Evolutionary conservation across 495 filamentous ascomycete species (phyloP).

Genomic region (Aspergillus bertholletiae): DNA sequence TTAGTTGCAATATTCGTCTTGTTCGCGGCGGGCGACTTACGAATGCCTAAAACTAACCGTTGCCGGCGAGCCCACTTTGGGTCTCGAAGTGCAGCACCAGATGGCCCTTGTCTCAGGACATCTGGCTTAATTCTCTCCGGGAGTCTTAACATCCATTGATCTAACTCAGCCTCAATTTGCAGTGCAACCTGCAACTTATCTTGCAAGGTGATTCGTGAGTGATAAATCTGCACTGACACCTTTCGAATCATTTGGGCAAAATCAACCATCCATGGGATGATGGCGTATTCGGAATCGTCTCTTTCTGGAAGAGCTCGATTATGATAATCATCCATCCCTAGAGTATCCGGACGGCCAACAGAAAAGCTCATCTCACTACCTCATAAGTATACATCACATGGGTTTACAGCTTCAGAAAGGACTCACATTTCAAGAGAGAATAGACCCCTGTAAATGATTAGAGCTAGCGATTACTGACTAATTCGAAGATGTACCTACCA

Average conservation of each 20-base stretch:
- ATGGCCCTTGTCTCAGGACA: conserved; percentile 16
- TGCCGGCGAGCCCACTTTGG: conserved; percentile 40
- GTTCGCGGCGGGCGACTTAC: conserved; percentile 16
- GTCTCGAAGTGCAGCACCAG: conserved; percentile 29
- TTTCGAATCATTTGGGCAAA: conserved; percentile 38
- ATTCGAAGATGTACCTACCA: conserved; percentile 27
- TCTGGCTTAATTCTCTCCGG: conserved; percentile 35
- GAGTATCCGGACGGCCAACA: conserved; percentile 37
- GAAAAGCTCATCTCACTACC: conserved; percentile 41
- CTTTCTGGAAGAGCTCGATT: conserved; percentile 35
- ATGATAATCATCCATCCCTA: conserved; percentile 44
- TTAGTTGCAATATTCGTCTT: background rate
- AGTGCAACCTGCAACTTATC: conserved; percentile 36
- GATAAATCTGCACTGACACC: conserved; percentile 42
- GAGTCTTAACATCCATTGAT: conserved; percentile 32
- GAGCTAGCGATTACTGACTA: background rate
- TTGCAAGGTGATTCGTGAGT: conserved; percentile 34
- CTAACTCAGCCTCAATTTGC: conserved; percentile 36
- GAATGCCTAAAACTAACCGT: conserved; percentile 33
- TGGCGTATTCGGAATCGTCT: conserved; percentile 36
- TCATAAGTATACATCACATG: background rate
- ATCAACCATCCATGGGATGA: conserved; percentile 43
- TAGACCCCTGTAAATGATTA: conserved; percentile 26
- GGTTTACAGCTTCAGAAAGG: background rate
- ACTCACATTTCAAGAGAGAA: conserved; percentile 41